Percentiles rank a stretch among this genome's conserved stretches.
These are phyloP conservation scores for Pogostemon cablin DNA, from an alignment of 257 asterid species.

Conservation along the genomic window DNA sequence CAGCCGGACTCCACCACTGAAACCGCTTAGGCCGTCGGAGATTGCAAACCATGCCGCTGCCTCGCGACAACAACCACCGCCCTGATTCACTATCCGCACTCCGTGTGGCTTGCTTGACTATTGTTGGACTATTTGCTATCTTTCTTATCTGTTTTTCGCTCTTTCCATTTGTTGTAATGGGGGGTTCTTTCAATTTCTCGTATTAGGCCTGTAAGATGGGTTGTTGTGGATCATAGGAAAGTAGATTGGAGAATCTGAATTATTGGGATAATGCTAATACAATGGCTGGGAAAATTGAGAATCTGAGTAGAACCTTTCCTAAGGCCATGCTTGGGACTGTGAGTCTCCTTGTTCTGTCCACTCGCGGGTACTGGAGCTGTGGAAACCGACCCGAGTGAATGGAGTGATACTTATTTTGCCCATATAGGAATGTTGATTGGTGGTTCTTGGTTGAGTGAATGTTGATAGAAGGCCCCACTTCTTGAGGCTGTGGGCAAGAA, in stretches of 20 bases:
- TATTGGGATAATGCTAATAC: constrained; percentile 94
- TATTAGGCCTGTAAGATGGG: constrained; percentile 65
- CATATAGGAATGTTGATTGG: constrained; percentile 81
- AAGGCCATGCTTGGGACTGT: constrained; percentile 72
- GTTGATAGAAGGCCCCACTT: too few relatives aligned
- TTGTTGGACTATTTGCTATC: constrained; percentile 79
- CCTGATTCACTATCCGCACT: too few relatives aligned
- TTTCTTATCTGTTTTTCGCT: constrained; percentile 76
- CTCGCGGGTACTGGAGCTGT: constrained; percentile 84
- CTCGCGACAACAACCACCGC: too few relatives aligned
- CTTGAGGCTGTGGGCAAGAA: too few relatives aligned
- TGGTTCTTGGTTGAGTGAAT: constrained; percentile 41
- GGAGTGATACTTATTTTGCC: constrained; percentile 93
- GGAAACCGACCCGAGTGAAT: constrained; percentile 59
- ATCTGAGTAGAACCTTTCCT: constrained; percentile 71
- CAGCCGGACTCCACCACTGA: too few relatives aligned
- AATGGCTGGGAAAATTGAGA: constrained; percentile 79
- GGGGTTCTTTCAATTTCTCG: constrained; percentile 62
- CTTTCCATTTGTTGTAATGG: constrained; percentile 66
- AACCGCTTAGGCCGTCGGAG: too few relatives aligned
- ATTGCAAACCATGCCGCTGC: too few relatives aligned
- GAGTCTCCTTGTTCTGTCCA: constrained; percentile 64
- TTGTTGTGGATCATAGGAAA: constrained; percentile 53
- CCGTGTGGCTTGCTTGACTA: constrained; percentile 51
- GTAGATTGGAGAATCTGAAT: constrained; percentile 76